A percentile compares a stretch with the other conserved stretches of the same genome.
Conservation (phyloP, 495 filamentous ascomycete species). For the Astrothelium macrocarpum region DNA sequence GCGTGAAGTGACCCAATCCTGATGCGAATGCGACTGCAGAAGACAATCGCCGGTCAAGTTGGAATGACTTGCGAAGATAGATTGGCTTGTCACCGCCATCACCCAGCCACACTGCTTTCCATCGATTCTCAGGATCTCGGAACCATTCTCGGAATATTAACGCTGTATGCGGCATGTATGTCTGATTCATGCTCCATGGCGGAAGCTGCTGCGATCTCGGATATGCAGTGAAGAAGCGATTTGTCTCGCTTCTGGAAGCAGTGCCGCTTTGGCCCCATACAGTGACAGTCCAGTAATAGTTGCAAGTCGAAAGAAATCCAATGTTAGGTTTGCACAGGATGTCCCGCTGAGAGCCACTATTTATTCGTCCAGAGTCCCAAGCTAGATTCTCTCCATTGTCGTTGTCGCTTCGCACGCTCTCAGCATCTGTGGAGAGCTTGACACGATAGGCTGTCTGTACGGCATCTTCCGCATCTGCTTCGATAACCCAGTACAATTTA, state of each 20-base stretch:
- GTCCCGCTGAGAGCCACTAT: neutral
- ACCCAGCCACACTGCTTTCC: constrained; percentile 5
- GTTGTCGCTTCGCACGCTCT: neutral
- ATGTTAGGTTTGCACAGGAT: neutral
- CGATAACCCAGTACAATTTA: neutral
- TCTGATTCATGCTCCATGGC: constrained; percentile 5
- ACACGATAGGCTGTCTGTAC: neutral
- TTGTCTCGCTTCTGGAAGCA: neutral
- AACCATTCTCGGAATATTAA: constrained; percentile 5
- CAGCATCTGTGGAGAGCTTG: neutral
- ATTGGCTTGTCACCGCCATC: neutral
- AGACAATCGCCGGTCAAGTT: neutral
- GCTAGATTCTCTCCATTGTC: neutral
- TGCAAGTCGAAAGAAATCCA: constrained; percentile 1
- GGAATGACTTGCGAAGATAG: constrained; percentile 2
- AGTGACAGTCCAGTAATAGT: constrained; percentile 3
- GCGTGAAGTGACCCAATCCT: neutral
- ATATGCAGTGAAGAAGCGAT: constrained; percentile 4
- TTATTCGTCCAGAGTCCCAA: neutral
- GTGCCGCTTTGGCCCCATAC: neutral
- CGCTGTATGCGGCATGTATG: neutral
- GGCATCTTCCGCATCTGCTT: neutral
- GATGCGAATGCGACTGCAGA: neutral
- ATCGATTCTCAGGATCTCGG: neutral
- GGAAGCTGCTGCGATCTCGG: constrained; percentile 5